phyloP scores from a whole-genome alignment of 2,329 filamentous ascomycete genomes.

The Phyllosticta paracitricarpa region DNA sequence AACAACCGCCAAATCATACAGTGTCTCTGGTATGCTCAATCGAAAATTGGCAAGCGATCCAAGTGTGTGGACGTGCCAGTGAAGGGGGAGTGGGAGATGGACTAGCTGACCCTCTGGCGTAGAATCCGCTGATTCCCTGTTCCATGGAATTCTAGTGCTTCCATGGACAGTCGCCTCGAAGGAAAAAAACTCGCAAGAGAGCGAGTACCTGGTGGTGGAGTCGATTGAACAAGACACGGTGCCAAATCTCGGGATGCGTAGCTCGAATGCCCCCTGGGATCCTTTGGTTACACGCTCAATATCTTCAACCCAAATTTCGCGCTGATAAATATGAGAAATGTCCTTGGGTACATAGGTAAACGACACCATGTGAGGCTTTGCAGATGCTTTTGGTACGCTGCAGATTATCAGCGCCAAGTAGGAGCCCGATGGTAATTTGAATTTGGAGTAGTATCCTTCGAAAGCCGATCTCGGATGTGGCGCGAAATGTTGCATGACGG shows the following conservation, averaged over 20 bases:
- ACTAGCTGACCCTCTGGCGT: constrained; percentile 40
- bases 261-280: neutral
- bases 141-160: constrained; percentile 12
- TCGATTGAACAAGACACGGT: constrained; percentile 20
- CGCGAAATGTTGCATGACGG: constrained; percentile 32
- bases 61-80: constrained; percentile 43
- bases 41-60: constrained; percentile 30
- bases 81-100: constrained; percentile 37
- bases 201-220: constrained; percentile 28
- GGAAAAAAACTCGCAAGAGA: constrained; percentile 11
- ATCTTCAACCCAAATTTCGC: neutral
- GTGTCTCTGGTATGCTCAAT: constrained; percentile 27
- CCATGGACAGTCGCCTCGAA: constrained; percentile 11
- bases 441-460: constrained; percentile 44
- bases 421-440: constrained; percentile 36
- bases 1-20: neutral
- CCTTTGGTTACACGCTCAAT: neutral
- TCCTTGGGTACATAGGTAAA: constrained; percentile 38
- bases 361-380: constrained; percentile 36
- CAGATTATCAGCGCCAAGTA: constrained; percentile 39
- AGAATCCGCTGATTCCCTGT: constrained; percentile 12
- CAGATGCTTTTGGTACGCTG: constrained; percentile 32
- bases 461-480: constrained; percentile 35
- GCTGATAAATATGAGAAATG: constrained; percentile 15
- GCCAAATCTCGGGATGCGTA: neutral